Evolutionary conservation across 495 filamentous ascomycete species (phyloP).

Genomic region (Hypoxylon fragiforme): DNA sequence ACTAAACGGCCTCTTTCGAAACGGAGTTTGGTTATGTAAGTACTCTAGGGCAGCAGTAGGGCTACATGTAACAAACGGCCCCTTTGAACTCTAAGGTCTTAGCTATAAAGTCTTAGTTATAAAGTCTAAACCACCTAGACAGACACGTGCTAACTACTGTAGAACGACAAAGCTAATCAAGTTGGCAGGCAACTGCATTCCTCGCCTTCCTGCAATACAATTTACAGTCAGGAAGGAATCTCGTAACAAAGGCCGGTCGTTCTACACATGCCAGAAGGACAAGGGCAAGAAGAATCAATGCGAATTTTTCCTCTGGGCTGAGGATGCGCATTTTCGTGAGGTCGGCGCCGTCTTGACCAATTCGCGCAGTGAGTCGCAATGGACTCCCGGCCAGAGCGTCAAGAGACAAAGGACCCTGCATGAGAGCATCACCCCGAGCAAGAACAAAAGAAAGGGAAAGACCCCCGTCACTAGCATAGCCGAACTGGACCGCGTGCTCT

Average conservation of each 20-base stretch:
- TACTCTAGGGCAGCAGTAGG: too few relatives aligned
- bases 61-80: too few relatives aligned
- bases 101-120: neutral
- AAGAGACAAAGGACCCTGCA: constrained; percentile 31
- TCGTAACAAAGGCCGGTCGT: constrained; percentile 65
- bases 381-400: constrained; percentile 10
- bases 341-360: constrained; percentile 55
- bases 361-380: constrained; percentile 35
- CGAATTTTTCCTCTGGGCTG: constrained; percentile 72
- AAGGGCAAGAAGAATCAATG: constrained; percentile 55
- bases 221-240: constrained; percentile 69
- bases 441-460: constrained; percentile 30
- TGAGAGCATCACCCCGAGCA: constrained; percentile 32
- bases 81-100: constrained; percentile 16
- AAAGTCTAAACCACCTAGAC: neutral
- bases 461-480: constrained; percentile 20
- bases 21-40: constrained; percentile 48
- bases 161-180: constrained; percentile 7
- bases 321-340: constrained; percentile 63
- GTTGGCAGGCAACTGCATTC: constrained; percentile 63
- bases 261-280: constrained; percentile 67
- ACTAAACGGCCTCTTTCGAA: constrained; percentile 57
- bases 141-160: neutral
- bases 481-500: constrained; percentile 15
- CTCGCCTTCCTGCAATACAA: constrained; percentile 61